phyloP scores from a whole-genome alignment of 2,329 filamentous ascomycete species.

The Westerdykella ornata region DNA sequence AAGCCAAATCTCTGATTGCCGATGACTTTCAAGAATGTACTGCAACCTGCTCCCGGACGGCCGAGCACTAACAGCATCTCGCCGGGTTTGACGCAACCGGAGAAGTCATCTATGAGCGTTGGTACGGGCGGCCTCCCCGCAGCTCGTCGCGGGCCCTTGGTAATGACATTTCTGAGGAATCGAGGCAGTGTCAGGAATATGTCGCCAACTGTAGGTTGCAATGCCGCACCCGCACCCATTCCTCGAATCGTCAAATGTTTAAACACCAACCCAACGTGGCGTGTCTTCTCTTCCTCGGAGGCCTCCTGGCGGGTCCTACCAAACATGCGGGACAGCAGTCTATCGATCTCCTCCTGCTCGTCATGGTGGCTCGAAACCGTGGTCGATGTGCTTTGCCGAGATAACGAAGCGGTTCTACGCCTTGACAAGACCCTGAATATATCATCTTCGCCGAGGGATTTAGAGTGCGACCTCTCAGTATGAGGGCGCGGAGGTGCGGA shows the following conservation, averaged over 20 bases:
- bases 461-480: slow-evolving; percentile 17
- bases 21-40: slow-evolving; percentile 63
- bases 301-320: slow-evolving; percentile 56
- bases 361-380: slow-evolving; percentile 16
- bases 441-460: slow-evolving; percentile 46
- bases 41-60: slow-evolving; percentile 63
- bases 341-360: slow-evolving; percentile 49
- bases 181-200: slow-evolving; percentile 54
- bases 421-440: slow-evolving; percentile 47
- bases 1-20: slow-evolving; percentile 59
- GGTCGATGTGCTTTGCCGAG: slow-evolving; percentile 19
- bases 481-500: slow-evolving; percentile 13
- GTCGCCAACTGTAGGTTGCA: slow-evolving; percentile 56
- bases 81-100: slow-evolving; percentile 64
- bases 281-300: slow-evolving; percentile 63
- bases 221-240: slow-evolving; percentile 53
- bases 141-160: slow-evolving; percentile 38
- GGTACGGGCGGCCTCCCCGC: slow-evolving; percentile 51
- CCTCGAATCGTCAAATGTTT: slow-evolving; percentile 58
- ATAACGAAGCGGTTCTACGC: slow-evolving; percentile 39
- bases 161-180: slow-evolving; percentile 47
- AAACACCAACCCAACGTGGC: slow-evolving; percentile 63
- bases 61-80: slow-evolving; percentile 67
- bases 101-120: slow-evolving; percentile 58
- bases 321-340: slow-evolving; percentile 65